These are phyloP conservation scores for Wickerhamiella domercqiae DNA, from an alignment of 805 yeast genomes.

Conservation along the genomic window DNA sequence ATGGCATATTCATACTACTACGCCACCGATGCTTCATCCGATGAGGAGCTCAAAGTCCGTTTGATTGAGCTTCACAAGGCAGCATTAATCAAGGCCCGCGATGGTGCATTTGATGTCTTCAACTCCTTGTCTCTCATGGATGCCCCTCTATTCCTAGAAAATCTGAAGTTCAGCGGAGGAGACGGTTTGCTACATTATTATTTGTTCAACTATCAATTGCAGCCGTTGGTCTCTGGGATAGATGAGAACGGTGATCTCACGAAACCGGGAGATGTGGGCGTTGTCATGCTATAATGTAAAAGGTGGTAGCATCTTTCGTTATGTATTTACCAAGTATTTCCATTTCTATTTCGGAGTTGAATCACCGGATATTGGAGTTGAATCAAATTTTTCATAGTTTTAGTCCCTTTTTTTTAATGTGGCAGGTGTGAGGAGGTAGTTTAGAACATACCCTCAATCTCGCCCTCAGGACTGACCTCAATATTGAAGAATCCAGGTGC, in stretches of 20 bases:
- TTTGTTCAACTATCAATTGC: slow-evolving; percentile 75
- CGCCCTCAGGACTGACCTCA: slow-evolving; percentile 79
- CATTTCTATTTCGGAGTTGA: too few relatives aligned
- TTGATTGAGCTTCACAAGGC: slow-evolving; percentile 50
- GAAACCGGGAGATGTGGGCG: slow-evolving; percentile 69
- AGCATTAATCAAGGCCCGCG: slow-evolving; percentile 60
- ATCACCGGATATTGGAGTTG: too few relatives aligned
- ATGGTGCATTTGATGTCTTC: slow-evolving; percentile 67
- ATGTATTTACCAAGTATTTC: too few relatives aligned
- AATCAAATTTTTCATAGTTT: not conserved
- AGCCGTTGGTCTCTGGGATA: slow-evolving; percentile 70
- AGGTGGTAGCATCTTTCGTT: not conserved
- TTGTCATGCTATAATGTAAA: slow-evolving; percentile 51
- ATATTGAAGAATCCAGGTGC: slow-evolving; percentile 95
- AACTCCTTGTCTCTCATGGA: slow-evolving; percentile 88
- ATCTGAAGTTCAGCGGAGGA: slow-evolving; percentile 80
- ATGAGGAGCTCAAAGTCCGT: slow-evolving; percentile 36
- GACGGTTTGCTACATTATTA: slow-evolving; percentile 87
- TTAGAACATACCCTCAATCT: slow-evolving; percentile 82
- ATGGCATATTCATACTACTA: slow-evolving; percentile 85
- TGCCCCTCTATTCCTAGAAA: slow-evolving; percentile 65
- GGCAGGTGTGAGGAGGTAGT: not conserved
- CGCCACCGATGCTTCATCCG: slow-evolving; percentile 47
- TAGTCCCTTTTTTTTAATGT: not conserved
- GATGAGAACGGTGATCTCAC: slow-evolving; percentile 39